Base-by-base conservation (phyloP, 192 early-diverging fungal species). In the Gonapodya prolifera region DNA sequence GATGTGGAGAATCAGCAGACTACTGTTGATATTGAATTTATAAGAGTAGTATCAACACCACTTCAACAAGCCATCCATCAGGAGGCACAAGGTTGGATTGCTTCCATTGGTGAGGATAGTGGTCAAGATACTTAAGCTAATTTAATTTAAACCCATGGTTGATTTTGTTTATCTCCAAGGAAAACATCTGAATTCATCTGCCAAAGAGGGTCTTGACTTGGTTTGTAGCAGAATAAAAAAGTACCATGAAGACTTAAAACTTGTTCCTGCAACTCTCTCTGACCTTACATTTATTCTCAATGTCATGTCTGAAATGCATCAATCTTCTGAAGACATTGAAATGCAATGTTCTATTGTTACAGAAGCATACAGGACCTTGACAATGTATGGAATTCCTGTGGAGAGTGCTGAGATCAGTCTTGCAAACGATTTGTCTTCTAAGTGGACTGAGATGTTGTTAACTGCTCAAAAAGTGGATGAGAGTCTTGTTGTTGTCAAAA, bases 231-330 rank as follows among this genome's bases (percentile, higher is more conserved):
- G 79, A 31, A 76, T 90, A 8, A 75, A 61, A 29, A 80, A 83
- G 34, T 90, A 86, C 78, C 82, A 86, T 33, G 85, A 82, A 61
- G 86, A 89, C 70, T 73, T 90, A 30, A 76, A 84, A 45, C 29
- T 82, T 29, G 81, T 45, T 16, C 87, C 89, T 0, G 78, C 79
- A 34, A 86, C 87, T 0, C 77, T 90, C 8, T 87, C 88, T 69
- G 89, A 90, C 77, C 76, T 90, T 18, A 90, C 89, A 2, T 87
- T 86, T 81, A 87, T 90, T 34, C 77, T 90, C 70, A 87, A 90
- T 75, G 81, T 86, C 0, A 87, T 90, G 31, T 78, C 89, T 8
- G 85, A 88, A 35, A 87, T 90, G 35, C 81, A 83, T 13, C 74
- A 70, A 35, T 83, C 86, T 0, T 86, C 87, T 0, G 88, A 89